phyloP scores from a whole-genome alignment of 2,329 filamentous ascomycete species.

The Calonectria pauciramosa region DNA sequence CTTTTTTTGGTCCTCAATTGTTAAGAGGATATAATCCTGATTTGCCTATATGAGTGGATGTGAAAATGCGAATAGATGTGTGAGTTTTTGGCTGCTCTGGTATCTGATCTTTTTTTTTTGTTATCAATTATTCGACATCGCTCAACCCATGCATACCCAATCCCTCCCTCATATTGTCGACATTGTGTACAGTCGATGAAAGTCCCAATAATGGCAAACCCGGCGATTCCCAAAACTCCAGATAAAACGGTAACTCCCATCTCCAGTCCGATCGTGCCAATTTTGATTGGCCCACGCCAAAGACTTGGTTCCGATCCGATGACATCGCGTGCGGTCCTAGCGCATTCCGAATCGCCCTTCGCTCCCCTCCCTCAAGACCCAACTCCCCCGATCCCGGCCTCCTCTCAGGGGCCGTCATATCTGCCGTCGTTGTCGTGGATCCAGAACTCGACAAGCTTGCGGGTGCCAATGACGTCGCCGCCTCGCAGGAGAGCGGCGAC shows the following conservation, averaged over 20 bases:
- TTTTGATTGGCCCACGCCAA: neutral
- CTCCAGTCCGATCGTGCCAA: neutral
- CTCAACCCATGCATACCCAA: constrained; percentile 26
- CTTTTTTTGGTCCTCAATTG: neutral
- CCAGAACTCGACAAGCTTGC: constrained; percentile 80
- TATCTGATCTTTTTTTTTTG: constrained; percentile 20
- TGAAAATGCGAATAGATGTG: neutral
- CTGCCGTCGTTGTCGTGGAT: constrained; percentile 58
- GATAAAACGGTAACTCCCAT: constrained; percentile 3
- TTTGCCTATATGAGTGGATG: neutral
- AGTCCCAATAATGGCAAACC: constrained; percentile 15
- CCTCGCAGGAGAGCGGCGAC: constrained; percentile 77
- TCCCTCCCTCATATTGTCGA: constrained; percentile 18
- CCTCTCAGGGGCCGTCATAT: constrained; percentile 52
- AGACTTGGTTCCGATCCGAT: neutral
- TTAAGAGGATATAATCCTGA: neutral
- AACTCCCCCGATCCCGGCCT: neutral
- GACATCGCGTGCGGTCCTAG: neutral
- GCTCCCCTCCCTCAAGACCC: neutral
- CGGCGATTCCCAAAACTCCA: constrained; percentile 36
- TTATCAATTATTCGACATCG: constrained; percentile 23
- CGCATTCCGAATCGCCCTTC: neutral
- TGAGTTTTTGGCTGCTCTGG: constrained; percentile 18
- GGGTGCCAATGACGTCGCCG: constrained; percentile 77
- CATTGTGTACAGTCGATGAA: constrained; percentile 13